Base-by-base conservation (phyloP, 1,139 yeast species). In the Hyphopichia buzzinii region DNA sequence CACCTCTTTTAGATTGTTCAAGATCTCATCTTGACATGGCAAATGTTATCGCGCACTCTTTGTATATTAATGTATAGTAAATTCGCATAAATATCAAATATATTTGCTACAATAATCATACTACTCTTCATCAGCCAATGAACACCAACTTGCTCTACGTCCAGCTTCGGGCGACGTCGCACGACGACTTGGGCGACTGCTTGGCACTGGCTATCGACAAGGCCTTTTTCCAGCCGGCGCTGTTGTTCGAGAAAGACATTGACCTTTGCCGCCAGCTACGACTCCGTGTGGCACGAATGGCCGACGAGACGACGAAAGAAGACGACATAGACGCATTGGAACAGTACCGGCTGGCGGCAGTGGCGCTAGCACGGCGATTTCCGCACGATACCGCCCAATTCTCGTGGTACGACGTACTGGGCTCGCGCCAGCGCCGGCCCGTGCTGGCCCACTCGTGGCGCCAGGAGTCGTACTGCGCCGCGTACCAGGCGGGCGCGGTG, bases 401-500 rank as follows among this genome's bases (percentile, higher is more conserved):
- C 49, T 68, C 77, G 1, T 89, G 96, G 97, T 77, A 65, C 49
- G 81, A 82, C 21, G 78, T 89, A 0, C 56, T 85, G 14, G 81
- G 85, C 0, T 73, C 73, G 42, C 68, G 77, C 11, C 70, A 73
- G 8, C 40, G 40, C 25, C 54, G 58, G 0, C 76, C 77, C 2
- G 67, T 69, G 21, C 64, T 54, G 38, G 49, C 64, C 26, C 55
- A 62, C 25, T 76, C 86, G 1, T 51, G 82, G 6, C 47, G 55
- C 28, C 78, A 74, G 49, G 97, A 89, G 51, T 68, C 69, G 42
- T 55, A 74, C 37, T 84, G 85, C 52, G 57, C 85, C 0, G 50
- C 82, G 6, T 88, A 74, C 60, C 90, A 88, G 55, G 56, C 86
- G 29, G 96, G 82, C 0, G 74, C 87, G 0, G 42, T 77, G 8